Conservation (phyloP, 1,284 basidiomycete genomes). For the Cryptococcus amylolentus region DNA sequence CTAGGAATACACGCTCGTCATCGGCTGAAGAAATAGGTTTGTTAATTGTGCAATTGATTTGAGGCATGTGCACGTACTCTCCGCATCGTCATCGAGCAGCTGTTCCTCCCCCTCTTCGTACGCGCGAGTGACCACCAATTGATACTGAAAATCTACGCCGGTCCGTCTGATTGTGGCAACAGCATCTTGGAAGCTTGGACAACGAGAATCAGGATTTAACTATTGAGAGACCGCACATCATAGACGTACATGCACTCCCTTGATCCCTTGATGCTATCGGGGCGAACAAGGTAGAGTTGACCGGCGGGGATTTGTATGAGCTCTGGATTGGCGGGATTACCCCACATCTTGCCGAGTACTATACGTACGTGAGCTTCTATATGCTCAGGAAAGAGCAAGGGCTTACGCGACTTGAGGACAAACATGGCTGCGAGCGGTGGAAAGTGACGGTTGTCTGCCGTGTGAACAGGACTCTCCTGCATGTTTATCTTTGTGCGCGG, state of each 20-base stretch:
- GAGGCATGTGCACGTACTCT: constrained; percentile 62
- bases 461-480: not conserved
- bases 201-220: not conserved
- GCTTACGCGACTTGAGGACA: constrained; percentile 76
- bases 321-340: constrained; percentile 71
- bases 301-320: constrained; percentile 92
- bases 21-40: constrained; percentile 58
- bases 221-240: not conserved
- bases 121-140: constrained; percentile 92
- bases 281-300: constrained; percentile 84
- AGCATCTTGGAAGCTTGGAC: constrained; percentile 82
- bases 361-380: constrained; percentile 8
- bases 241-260: constrained; percentile 91
- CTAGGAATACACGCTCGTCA: constrained; percentile 86
- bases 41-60: not conserved
- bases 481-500: too few species aligned
- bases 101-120: constrained; percentile 95
- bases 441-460: not conserved
- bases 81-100: constrained; percentile 88
- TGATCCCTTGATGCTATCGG: constrained; percentile 82
- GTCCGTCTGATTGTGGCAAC: constrained; percentile 86
- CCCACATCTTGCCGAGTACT: constrained; percentile 95
- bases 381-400: constrained; percentile 4
- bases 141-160: constrained; percentile 81
- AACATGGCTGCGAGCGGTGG: constrained; percentile 55